Evolutionary conservation across 1,284 basidiomycete species (phyloP).

Genomic region (Boletus subluridellus): DNA sequence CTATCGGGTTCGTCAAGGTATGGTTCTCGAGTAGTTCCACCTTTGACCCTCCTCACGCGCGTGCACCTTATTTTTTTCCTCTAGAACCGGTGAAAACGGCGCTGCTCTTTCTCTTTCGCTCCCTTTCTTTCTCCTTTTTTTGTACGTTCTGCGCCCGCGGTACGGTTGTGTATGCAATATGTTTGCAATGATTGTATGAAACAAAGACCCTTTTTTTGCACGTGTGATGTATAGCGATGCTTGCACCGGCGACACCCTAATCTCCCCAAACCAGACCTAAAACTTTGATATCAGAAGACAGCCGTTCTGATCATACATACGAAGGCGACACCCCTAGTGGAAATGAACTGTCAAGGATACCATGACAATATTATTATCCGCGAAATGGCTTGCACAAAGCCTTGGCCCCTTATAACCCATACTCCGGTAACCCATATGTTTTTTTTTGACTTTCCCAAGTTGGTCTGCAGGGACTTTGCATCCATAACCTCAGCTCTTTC

Average conservation of each 20-base stretch:
- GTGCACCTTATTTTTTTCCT: too few relatives aligned
- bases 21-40: constrained; percentile 16
- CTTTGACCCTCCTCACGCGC: background rate
- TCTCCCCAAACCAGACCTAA: too few relatives aligned
- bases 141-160: background rate
- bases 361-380: background rate
- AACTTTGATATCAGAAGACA: too few relatives aligned
- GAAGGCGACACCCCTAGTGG: background rate
- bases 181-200: constrained; percentile 18
- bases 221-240: background rate
- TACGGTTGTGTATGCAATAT: constrained; percentile 2
- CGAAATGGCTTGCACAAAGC: too few relatives aligned
- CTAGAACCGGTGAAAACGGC: constrained; percentile 21
- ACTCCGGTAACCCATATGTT: too few relatives aligned
- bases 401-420: too few relatives aligned
- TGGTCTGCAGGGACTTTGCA: too few relatives aligned
- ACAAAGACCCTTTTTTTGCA: constrained; percentile 12
- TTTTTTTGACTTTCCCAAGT: too few relatives aligned
- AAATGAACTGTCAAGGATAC: background rate
- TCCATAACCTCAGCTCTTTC: too few relatives aligned
- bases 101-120: too few relatives aligned
- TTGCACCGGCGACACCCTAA: too few relatives aligned
- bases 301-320: too few relatives aligned
- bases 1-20: constrained; percentile 94
- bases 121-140: background rate